phyloP scores from a whole-genome alignment of 371 early-diverging fungal genomes.

The Capniomyces stellatus region DNA sequence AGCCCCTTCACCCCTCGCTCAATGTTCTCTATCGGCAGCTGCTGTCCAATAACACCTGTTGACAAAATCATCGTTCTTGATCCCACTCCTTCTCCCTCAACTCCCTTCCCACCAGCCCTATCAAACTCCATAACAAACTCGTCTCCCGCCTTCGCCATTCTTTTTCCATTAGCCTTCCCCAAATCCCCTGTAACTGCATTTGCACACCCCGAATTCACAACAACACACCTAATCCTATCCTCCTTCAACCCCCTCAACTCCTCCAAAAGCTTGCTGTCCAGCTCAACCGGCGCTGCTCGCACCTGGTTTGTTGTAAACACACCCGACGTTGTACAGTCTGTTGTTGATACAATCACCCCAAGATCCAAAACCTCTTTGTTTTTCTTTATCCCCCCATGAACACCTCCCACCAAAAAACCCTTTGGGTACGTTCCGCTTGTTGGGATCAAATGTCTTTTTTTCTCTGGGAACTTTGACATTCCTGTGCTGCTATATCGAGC shows the following conservation, averaged over 20 bases:
- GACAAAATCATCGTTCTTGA: conserved; percentile 59
- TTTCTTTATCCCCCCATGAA: conserved; percentile 66
- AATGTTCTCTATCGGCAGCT: conserved; percentile 69
- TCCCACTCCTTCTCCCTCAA: background rate
- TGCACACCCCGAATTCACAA: conserved; percentile 86
- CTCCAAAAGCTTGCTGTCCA: conserved; percentile 42
- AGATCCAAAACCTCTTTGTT: conserved; percentile 44
- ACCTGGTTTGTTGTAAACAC: conserved; percentile 87
- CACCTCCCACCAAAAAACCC: conserved; percentile 68
- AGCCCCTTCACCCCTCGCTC: conserved; percentile 40
- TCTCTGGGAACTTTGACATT: conserved; percentile 11
- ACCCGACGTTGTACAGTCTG: conserved; percentile 62
- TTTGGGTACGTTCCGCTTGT: conserved; percentile 42
- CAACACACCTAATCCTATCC: conserved; percentile 39
- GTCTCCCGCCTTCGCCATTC: conserved; percentile 43
- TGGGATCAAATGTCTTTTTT: conserved; percentile 31
- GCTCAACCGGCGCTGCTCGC: conserved; percentile 77
- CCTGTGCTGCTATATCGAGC: no score
- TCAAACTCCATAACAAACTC: conserved; percentile 15
- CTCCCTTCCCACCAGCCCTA: background rate
- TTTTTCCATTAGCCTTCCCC: conserved; percentile 60
- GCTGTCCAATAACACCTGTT: conserved; percentile 93
- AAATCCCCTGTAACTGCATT: conserved; percentile 85
- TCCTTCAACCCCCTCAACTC: conserved; percentile 6
- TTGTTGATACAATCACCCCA: conserved; percentile 54